Base-by-base conservation (phyloP, 2,329 filamentous ascomycete species). In the Penicillium sp. region DNA sequence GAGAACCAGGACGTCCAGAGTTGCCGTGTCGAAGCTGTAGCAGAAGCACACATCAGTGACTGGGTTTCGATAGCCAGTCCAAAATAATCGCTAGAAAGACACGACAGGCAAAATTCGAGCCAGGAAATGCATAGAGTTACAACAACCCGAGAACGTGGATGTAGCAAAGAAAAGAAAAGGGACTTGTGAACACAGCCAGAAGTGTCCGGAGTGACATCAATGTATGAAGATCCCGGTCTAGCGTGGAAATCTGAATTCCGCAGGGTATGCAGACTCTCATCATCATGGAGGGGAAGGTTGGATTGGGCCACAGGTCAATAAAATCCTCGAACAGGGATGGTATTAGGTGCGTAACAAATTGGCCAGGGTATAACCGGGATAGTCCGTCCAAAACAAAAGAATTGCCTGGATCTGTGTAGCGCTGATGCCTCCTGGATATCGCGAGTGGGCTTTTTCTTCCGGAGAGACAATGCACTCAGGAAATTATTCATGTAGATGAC, bases 1-100 rank as follows among this genome's bases (percentile, higher is more conserved):
- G 67, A 42, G 69, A 65, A 49, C 64, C 61, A 49, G 64, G 64
- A 51, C 70, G 71, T 23, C 58, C 61, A 55, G 67, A 59, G 54
- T 59, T 65, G 49, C 58, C 52, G 42, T 71, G 67, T 60, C 67
- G 72, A 61, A 72, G 64, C 67, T 74, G 53, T 55, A 39, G 36
- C 42, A 53, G 47, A 53, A 35, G 32, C 55, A 57, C 53, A 56
- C 57, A 58, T 65, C 56, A 65, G 62, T 62, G 38, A 55, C 55
- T 53, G 29, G 38, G 18, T 42, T 41, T 27, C 11, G 9, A 52
- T 47, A 34, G 26, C 42, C 48, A 44, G 23, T 27, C 36, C 34
- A 9, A 44, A 53, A 48, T 3, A 40, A 26, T 47, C 26, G 41
- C 47, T 32, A 58, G 47, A 56, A 42, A 54, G 50, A 57, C 51